Evolutionary conservation across 2,329 filamentous ascomycete genomes (phyloP).

Genomic region (Metarhizium anisopliae): DNA sequence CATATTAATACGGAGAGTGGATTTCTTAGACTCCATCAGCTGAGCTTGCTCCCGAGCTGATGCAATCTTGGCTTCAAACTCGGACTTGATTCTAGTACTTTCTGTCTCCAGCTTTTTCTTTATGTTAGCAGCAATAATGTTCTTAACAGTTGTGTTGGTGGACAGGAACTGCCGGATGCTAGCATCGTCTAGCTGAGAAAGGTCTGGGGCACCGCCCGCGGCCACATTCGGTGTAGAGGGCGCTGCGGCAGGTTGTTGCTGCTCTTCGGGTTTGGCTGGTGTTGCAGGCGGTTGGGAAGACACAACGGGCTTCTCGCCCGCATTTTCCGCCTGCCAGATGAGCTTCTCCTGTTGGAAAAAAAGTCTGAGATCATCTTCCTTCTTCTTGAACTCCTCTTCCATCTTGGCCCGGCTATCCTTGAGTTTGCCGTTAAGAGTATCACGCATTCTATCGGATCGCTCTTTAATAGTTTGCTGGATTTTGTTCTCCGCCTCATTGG

Average conservation of each 20-base stretch:
- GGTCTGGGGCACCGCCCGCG: slow-evolving; percentile 27
- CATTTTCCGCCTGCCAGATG: slow-evolving; percentile 50
- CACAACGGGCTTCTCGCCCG: slow-evolving; percentile 14
- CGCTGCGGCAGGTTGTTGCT: slow-evolving; percentile 11
- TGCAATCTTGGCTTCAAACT: slow-evolving; percentile 44
- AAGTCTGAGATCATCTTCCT: slow-evolving; percentile 43
- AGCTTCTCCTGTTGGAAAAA: slow-evolving; percentile 55
- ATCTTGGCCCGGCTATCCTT: slow-evolving; percentile 50
- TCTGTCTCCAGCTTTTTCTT: slow-evolving; percentile 62
- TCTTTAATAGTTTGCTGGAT: slow-evolving; percentile 53
- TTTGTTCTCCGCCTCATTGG: slow-evolving; percentile 53
- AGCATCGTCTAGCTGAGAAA: slow-evolving; percentile 42
- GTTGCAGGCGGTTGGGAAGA: slow-evolving; percentile 22
- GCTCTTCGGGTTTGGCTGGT: slow-evolving; percentile 28
- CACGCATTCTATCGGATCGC: slow-evolving; percentile 61
- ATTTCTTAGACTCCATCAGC: slow-evolving; percentile 67
- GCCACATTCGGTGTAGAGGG: slow-evolving; percentile 26
- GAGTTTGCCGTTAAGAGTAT: slow-evolving; percentile 59
- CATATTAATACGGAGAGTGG: slow-evolving; percentile 68
- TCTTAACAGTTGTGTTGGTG: slow-evolving; percentile 47
- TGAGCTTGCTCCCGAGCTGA: slow-evolving; percentile 55
- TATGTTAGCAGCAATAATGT: slow-evolving; percentile 51
- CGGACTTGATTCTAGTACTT: slow-evolving; percentile 49
- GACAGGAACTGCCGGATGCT: slow-evolving; percentile 48
- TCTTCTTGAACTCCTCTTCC: slow-evolving; percentile 44